Conservation (phyloP, 192 early-diverging fungal genomes). For the Podila epigama region DNA sequence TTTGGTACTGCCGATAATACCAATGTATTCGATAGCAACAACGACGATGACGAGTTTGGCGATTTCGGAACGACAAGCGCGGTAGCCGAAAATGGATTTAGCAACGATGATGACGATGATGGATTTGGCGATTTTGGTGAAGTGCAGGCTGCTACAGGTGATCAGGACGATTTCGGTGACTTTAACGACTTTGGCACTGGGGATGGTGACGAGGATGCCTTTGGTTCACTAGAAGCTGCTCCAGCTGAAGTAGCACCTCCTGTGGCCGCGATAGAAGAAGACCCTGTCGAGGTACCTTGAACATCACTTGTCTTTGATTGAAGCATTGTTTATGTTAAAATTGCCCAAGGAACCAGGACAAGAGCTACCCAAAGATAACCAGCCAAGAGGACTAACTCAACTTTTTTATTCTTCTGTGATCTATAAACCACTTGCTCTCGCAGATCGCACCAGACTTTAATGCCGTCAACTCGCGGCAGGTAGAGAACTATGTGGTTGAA, state of each 20-base stretch:
- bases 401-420: neutral
- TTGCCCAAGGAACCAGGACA: neutral
- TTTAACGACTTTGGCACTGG: conserved; percentile 42
- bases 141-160: conserved; percentile 4
- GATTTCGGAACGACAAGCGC: conserved; percentile 8
- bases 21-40: neutral
- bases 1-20: conserved; percentile 6
- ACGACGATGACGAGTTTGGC: conserved; percentile 5
- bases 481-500: conserved; percentile 41
- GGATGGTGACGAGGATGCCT: conserved; percentile 15
- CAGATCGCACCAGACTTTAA: conserved; percentile 43
- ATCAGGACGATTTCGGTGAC: conserved; percentile 37
- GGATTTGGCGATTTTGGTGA: conserved; percentile 46
- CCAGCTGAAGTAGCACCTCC: neutral
- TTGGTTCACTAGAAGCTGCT: conserved; percentile 5
- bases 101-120: conserved; percentile 18
- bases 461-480: conserved; percentile 36
- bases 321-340: neutral
- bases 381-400: no score
- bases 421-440: neutral
- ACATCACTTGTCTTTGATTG: neutral
- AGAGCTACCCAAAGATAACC: no score
- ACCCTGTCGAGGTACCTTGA: conserved; percentile 17
- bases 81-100: neutral
- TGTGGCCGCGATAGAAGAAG: neutral